Evolutionary conservation across 1,284 basidiomycete genomes (phyloP), one percentile per base, ranked within the genome.

Genomic region (Schizophyllum amplum): DNA sequence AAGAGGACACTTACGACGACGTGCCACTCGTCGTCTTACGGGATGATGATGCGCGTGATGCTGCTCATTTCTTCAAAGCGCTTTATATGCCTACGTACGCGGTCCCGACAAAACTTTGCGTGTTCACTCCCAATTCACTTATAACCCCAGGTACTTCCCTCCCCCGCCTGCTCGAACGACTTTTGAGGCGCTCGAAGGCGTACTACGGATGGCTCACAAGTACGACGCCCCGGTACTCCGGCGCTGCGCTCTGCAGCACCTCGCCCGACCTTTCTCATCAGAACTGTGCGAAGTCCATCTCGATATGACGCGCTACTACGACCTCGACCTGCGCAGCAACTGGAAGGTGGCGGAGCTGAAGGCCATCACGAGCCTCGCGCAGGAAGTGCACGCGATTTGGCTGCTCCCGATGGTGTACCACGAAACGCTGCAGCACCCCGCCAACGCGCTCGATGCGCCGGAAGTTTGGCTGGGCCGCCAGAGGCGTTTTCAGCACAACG

Each of bases 1-100:
- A 52, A n/a, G 33, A 57, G 20, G 24, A 42, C 11, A 54, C 1
- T 13, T 51, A 53, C 21, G 58, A 59, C 1, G 58, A 56, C 2
- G 52, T 51, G 20, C 57, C 61, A 13, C 2, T 59, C 1, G 57
- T 59, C 6, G 51, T 21, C 13, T 42, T 62, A 1, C 33, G 17
- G 17, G 53, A 42, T 3, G 59, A 57, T 54, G 24, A 33, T 1
- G 58, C 23, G 5, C 4, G 2, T 0, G 58, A 60, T 13, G 54
- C 54, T 1, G 54, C 20, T 21, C 48, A 50, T 20, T 50, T 50
- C 48, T 20, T 50, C 21, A 50, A 50, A 20, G 48, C 48, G 9
- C 15, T 50, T 9, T 50, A 22, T 50, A 24, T 50, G 13, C 48
- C 48, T 11, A 50, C 15, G 48, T 50, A 20, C 24, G 48, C n/a